Conservation (phyloP, 2,329 filamentous ascomycete genomes). For the Teratosphaeria zuluensis region DNA sequence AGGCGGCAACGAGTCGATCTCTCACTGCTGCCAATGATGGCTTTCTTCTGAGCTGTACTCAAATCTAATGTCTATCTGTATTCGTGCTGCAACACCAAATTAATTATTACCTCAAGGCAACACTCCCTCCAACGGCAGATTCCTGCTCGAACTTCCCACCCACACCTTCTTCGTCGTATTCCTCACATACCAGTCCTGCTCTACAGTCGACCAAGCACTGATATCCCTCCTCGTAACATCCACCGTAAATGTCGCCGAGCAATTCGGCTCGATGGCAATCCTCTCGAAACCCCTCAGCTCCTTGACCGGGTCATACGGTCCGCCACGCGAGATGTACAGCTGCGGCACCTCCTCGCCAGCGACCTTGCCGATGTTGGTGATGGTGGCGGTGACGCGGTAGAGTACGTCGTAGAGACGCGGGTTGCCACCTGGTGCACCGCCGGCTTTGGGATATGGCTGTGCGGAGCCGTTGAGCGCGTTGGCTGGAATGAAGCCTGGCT, state of each 20-base stretch:
- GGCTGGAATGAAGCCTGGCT: slow-evolving; percentile 49
- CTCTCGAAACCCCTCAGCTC: slow-evolving; percentile 77
- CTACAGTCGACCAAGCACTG: slow-evolving; percentile 69
- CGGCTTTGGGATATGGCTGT: slow-evolving; percentile 52
- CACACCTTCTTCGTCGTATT: slow-evolving; percentile 46
- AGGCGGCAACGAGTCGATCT: too few relatives aligned
- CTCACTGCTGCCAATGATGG: too few relatives aligned
- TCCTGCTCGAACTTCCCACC: slow-evolving; percentile 49
- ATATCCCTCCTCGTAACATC: slow-evolving; percentile 72
- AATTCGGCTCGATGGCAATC: slow-evolving; percentile 58
- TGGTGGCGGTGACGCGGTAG: slow-evolving; percentile 55
- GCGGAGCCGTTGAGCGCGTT: slow-evolving; percentile 48
- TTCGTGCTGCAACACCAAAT: too few relatives aligned
- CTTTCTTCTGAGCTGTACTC: too few relatives aligned
- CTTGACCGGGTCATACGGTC: slow-evolving; percentile 55
- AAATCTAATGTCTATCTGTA: too few relatives aligned
- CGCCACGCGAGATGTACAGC: slow-evolving; percentile 69
- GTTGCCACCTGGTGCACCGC: slow-evolving; percentile 49
- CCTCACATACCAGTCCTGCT: slow-evolving; percentile 64
- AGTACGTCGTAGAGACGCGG: slow-evolving; percentile 57
- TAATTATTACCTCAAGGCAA: background rate
- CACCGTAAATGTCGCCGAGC: slow-evolving; percentile 55
- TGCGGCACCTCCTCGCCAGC: slow-evolving; percentile 64
- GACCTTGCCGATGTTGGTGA: slow-evolving; percentile 60
- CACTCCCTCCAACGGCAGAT: slow-evolving; percentile 28